Evolutionary conservation across 2,329 filamentous ascomycete genomes (phyloP).

Genomic region (Myriangium duriaei): DNA sequence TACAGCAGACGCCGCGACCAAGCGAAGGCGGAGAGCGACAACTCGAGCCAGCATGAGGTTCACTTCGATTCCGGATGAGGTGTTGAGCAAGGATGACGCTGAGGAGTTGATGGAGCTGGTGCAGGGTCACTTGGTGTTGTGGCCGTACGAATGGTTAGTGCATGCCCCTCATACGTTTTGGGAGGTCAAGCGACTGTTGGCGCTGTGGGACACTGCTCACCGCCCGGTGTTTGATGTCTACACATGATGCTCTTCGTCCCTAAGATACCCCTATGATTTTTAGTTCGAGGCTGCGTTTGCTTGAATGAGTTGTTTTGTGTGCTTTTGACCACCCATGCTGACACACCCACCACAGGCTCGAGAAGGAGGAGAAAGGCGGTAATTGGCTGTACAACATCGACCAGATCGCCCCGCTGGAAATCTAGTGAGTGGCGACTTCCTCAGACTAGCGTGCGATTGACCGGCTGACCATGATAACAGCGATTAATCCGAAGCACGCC

Average conservation of each 20-base stretch:
- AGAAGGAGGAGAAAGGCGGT: slow-evolving; percentile 78
- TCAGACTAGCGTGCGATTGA: neutral
- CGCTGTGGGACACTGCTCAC: slow-evolving; percentile 4
- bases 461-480: slow-evolving; percentile 5
- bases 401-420: slow-evolving; percentile 88
- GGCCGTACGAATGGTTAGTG: slow-evolving; percentile 79
- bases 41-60: slow-evolving; percentile 57
- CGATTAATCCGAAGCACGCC: too few species aligned
- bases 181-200: neutral
- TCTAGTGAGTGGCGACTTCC: slow-evolving; percentile 58
- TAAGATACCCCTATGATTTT: neutral
- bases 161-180: neutral
- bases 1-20: slow-evolving; percentile 29
- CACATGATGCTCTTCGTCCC: slow-evolving; percentile 3
- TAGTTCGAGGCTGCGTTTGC: neutral
- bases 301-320: slow-evolving; percentile 12
- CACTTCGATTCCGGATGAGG: slow-evolving; percentile 52
- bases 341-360: slow-evolving; percentile 43
- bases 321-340: slow-evolving; percentile 8
- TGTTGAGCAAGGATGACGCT: slow-evolving; percentile 62
- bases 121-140: slow-evolving; percentile 80
- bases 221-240: neutral
- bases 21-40: slow-evolving; percentile 53
- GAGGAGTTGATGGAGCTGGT: slow-evolving; percentile 70
- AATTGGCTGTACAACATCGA: slow-evolving; percentile 98